Evolutionary conservation across 805 yeast species (phyloP), one percentile per base, ranked within the genome.

Genomic region (Wickerhamomyces chaumierensis): DNA sequence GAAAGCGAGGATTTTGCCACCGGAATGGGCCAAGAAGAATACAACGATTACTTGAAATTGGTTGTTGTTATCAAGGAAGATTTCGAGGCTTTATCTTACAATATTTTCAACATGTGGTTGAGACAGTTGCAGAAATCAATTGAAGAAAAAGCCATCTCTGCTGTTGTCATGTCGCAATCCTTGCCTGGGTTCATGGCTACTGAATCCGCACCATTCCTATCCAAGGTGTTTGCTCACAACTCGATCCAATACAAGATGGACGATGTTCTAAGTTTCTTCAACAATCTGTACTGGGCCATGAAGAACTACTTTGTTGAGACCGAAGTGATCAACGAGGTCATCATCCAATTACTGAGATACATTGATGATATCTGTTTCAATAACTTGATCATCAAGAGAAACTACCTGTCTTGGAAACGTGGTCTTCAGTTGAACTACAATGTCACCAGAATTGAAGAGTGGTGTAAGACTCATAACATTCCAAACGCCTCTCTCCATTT

Each of bases 31-130:
- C 88, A 81, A 49, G 80, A 74, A 46, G 98, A 90, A 65, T 86
- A 83, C 56, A 78, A 81, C 47, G 95, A 88, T 61, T 92, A 92
- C 55, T 73, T 86, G 59, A 78, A 83, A 44, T 70, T 92, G 41
- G 94, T 88, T 41, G 84, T 87, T 3, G 87, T 90, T 46, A 90
- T 90, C 34, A 85, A 83, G 62, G 95, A 84, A 56, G 98, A 92
- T 63, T 82, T 90, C 48, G 96, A 87, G 63, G 82, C 90, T 4
- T 73, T 90, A 43, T 86, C 94, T 29, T 90, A 80, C 66, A 92
- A 92, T 63, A 83, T 92, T 47, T 92, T 88, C 63, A 94, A 87
- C 60, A 81, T 88, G 69, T 90, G 96, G 96, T 79, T 90, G 84
- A 87, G 84, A 67, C 88, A 85, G 61, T 74, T 92, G 74, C 92